Percentiles rank a stretch among this genome's conserved stretches.
Conservation (phyloP, 2,329 filamentous ascomycete species). For the Elsinoe fawcettii region DNA sequence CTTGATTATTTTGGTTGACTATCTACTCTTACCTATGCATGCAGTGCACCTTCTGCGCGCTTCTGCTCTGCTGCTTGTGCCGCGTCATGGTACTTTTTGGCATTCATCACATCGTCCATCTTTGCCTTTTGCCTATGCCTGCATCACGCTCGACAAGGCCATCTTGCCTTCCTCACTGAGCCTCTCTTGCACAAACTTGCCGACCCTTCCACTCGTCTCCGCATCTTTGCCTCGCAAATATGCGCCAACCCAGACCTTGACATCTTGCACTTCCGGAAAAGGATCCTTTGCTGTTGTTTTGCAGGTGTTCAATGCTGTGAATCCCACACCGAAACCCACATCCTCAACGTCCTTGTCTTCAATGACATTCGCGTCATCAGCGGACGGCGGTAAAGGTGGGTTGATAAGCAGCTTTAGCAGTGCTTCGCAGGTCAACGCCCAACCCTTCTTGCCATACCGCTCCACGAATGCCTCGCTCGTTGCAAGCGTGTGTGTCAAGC, state of each 20-base stretch:
- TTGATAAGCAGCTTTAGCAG: slow-evolving; percentile 84
- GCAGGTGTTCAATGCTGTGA: slow-evolving; percentile 88
- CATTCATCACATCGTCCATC: background rate
- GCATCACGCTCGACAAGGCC: slow-evolving; percentile 34
- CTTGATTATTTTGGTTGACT: slow-evolving; percentile 4
- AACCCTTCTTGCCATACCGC: slow-evolving; percentile 66
- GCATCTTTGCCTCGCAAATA: slow-evolving; percentile 72
- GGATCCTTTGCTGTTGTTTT: slow-evolving; percentile 66
- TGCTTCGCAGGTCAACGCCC: slow-evolving; percentile 83
- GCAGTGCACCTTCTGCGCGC: background rate
- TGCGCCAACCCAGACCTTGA: slow-evolving; percentile 72
- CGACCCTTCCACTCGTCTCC: slow-evolving; percentile 63
- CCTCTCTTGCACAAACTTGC: slow-evolving; percentile 62
- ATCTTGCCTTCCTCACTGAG: slow-evolving; percentile 41
- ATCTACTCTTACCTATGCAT: slow-evolving; percentile 4
- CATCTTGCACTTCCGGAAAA: slow-evolving; percentile 75
- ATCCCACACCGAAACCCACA: slow-evolving; percentile 87
- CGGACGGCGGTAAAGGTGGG: slow-evolving; percentile 61
- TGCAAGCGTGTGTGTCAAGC: slow-evolving; percentile 83
- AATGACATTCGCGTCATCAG: slow-evolving; percentile 65
- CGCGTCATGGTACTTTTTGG: background rate
- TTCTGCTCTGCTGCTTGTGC: background rate
- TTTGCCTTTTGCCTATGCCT: slow-evolving; percentile 19
- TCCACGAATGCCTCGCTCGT: slow-evolving; percentile 77
- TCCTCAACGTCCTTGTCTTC: slow-evolving; percentile 90